Evolutionary conservation across 2,329 filamentous ascomycete genomes (phyloP).

Genomic region (Aureobasidium uvarum): DNA sequence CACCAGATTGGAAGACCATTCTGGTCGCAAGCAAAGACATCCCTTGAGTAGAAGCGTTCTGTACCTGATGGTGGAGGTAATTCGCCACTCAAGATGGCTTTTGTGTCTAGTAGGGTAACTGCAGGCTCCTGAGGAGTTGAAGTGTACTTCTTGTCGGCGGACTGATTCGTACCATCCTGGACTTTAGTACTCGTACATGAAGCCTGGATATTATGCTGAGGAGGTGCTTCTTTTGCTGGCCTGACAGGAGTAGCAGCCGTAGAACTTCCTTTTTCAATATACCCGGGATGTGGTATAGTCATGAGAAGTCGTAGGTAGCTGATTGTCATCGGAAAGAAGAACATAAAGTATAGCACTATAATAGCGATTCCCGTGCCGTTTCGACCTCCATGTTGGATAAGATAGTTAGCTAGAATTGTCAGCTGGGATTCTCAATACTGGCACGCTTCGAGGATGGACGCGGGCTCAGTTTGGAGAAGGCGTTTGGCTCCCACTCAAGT

Average conservation of each 20-base stretch:
- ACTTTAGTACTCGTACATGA: slow-evolving; percentile 31
- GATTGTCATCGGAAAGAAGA: slow-evolving; percentile 64
- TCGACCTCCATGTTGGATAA: slow-evolving; percentile 55
- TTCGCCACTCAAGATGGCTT: slow-evolving; percentile 32
- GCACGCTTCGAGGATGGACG: background rate
- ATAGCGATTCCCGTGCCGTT: slow-evolving; percentile 64
- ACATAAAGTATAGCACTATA: slow-evolving; percentile 68
- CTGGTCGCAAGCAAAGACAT: slow-evolving; percentile 78
- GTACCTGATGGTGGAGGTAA: slow-evolving; percentile 64
- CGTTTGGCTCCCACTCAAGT: background rate
- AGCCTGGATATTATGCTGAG: slow-evolving; percentile 25
- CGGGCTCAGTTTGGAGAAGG: background rate
- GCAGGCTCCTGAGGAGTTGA: slow-evolving; percentile 1
- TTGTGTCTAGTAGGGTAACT: slow-evolving; percentile 32
- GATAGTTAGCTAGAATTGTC: slow-evolving; percentile 62
- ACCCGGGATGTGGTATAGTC: slow-evolving; percentile 66
- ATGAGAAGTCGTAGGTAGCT: slow-evolving; percentile 71
- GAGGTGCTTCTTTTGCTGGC: slow-evolving; percentile 27
- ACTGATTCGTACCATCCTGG: slow-evolving; percentile 23
- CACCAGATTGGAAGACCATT: slow-evolving; percentile 89
- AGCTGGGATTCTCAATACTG: background rate
- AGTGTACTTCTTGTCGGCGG: background rate
- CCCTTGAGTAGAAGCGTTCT: slow-evolving; percentile 74
- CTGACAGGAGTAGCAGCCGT: slow-evolving; percentile 39
- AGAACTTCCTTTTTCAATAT: slow-evolving; percentile 60